A percentile compares a stretch with the other conserved stretches of the same genome.
These are phyloP conservation scores for Leucoagaricus sp. DNA, from an alignment of 1,284 basidiomycete genomes.

Conservation along the genomic window DNA sequence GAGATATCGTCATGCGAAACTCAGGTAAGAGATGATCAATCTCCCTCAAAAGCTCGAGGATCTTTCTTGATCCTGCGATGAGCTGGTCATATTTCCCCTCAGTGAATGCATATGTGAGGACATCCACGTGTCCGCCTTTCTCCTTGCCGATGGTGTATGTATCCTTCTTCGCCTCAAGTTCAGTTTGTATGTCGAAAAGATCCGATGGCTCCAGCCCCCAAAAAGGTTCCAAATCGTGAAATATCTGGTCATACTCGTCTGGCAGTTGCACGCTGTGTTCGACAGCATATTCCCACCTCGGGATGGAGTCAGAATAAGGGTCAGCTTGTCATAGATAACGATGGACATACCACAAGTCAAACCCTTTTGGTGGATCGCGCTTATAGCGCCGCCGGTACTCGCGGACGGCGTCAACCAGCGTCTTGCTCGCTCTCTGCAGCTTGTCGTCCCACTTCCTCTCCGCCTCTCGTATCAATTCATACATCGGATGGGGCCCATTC, in stretches of 20 bases:
- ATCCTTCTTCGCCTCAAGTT: conserved; percentile 36
- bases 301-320: neutral
- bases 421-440: conserved; percentile 51
- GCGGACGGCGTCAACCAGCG: conserved; percentile 51
- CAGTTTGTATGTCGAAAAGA: conserved; percentile 33
- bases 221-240: conserved; percentile 49
- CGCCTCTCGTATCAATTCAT: conserved; percentile 53
- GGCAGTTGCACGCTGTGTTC: conserved; percentile 53
- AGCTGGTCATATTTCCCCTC: conserved; percentile 31
- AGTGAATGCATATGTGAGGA: conserved; percentile 32
- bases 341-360: conserved; percentile 49
- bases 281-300: conserved; percentile 60
- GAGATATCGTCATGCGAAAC: conserved; percentile 41
- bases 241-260: conserved; percentile 57
- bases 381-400: conserved; percentile 56
- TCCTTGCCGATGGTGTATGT: conserved; percentile 42
- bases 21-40: conserved; percentile 36
- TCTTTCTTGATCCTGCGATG: conserved; percentile 26
- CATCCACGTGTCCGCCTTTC: conserved; percentile 23
- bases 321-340: neutral
- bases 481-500: conserved; percentile 51
- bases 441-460: conserved; percentile 55
- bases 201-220: conserved; percentile 50
- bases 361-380: conserved; percentile 51
- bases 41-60: conserved; percentile 35